Base-by-base conservation (phyloP, 306 rosid genomes). In the Ormosia semicastrata region DNA sequence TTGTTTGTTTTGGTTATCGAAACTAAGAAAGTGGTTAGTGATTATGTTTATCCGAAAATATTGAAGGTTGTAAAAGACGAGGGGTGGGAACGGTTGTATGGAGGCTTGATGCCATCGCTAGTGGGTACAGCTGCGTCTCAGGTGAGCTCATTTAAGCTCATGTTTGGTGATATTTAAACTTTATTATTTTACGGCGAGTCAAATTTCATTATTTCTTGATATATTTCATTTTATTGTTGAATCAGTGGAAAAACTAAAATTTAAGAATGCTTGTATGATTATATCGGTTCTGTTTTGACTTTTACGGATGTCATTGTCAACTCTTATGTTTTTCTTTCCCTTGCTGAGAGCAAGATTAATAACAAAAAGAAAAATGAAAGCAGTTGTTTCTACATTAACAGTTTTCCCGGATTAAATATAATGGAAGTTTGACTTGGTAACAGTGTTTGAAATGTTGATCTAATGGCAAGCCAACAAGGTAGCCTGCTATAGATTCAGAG, bases 91-190 rank as follows among this genome's bases (percentile, higher is more conserved):
- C 89, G 93, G 14, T 86, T 95, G 68, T 95, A 95, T 80, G 93
- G 99, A 74, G 99, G 99, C 39, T 86, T 95, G 88, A 62, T 78
- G 81, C 97, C 98, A 39, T 93, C 98, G 44, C 84, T 95, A 2
- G 94, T 67, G 18, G 99, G 98, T 15, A 88, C 98, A 36, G 96
- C 99, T 75, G 90, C 97, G 0, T 95, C 99, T 86, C 99, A 93
- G 97, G 99, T 93, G 89, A 90, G 85, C 75, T 52, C 39, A 73
- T 71, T 67, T 86, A 32, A 80, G 8, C 73, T 79, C n/a, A 63
- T 62, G 66, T 30, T 62, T 49, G 37, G 46, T 66, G 67, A 37
- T 37, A 56, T 39, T 50, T 43, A 53, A 24, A 37, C 39, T 24
- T 40, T 34, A 9, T 71, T 8, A 47, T 49, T 15, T 24, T 32